Percentiles rank a stretch among this genome's conserved stretches.
These are phyloP conservation scores for Hyphopichia homilentoma DNA, from an alignment of 805 yeast species.

Conservation along the genomic window DNA sequence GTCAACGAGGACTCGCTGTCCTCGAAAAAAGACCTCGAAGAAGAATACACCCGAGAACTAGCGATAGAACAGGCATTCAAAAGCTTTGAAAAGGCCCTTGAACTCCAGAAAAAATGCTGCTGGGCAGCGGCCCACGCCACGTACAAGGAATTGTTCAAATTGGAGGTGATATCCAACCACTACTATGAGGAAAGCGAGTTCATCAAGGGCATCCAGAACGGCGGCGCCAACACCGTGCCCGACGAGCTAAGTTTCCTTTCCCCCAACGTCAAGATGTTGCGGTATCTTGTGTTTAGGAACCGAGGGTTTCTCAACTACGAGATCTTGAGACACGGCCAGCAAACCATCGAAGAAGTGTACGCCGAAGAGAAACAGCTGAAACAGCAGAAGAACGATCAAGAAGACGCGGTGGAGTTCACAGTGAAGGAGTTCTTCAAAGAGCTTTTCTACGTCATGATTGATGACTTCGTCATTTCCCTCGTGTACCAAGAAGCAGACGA, in stretches of 20 bases:
- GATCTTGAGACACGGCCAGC: slow-evolving; percentile 18
- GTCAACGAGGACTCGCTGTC: slow-evolving; percentile 64
- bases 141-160: slow-evolving; percentile 61
- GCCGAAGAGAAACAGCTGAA: slow-evolving; percentile 20
- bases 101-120: slow-evolving; percentile 49
- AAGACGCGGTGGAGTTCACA: background rate
- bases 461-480: slow-evolving; percentile 63
- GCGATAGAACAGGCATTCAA: slow-evolving; percentile 85
- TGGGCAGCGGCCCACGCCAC: slow-evolving; percentile 47
- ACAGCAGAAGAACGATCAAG: slow-evolving; percentile 11
- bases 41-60: slow-evolving; percentile 86
- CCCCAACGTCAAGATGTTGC: slow-evolving; percentile 67
- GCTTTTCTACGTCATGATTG: slow-evolving; percentile 46
- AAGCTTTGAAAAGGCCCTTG: slow-evolving; percentile 67
- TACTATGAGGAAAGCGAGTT: slow-evolving; percentile 37
- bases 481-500: slow-evolving; percentile 68
- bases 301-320: slow-evolving; percentile 68
- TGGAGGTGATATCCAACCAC: slow-evolving; percentile 58
- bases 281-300: slow-evolving; percentile 78
- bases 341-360: slow-evolving; percentile 7
- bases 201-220: slow-evolving; percentile 38
- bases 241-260: slow-evolving; percentile 46
- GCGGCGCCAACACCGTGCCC: slow-evolving; percentile 25
- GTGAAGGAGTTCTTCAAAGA: slow-evolving; percentile 21
- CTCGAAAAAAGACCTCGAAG: slow-evolving; percentile 57